These are phyloP conservation scores for Paracamarosporium sp. DNA, from an alignment of 2,329 filamentous ascomycete genomes.

Conservation along the genomic window DNA sequence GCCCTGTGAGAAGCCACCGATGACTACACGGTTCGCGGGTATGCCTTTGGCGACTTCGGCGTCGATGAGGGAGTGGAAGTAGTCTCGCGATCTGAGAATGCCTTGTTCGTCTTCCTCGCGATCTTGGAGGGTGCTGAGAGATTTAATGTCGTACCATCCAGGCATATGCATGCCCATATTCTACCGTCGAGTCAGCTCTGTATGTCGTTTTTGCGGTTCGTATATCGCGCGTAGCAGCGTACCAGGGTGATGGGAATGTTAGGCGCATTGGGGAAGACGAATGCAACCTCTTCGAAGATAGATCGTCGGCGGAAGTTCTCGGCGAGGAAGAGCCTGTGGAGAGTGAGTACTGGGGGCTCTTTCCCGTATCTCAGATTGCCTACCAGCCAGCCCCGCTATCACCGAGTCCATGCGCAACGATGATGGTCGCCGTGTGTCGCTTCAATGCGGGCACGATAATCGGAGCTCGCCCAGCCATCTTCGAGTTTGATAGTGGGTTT, in stretches of 20 bases:
- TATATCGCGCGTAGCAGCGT: slow-evolving; percentile 41
- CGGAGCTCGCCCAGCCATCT: slow-evolving; percentile 50
- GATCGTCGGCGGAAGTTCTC: slow-evolving; percentile 84
- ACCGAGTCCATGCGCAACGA: slow-evolving; percentile 91
- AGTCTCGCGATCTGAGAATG: slow-evolving; percentile 74
- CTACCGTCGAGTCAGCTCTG: slow-evolving; percentile 49
- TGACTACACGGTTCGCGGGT: slow-evolving; percentile 79
- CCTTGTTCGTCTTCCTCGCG: slow-evolving; percentile 72
- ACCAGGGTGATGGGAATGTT: slow-evolving; percentile 84
- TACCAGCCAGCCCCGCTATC: slow-evolving; percentile 80
- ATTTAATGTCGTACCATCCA: slow-evolving; percentile 81
- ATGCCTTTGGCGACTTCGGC: slow-evolving; percentile 83
- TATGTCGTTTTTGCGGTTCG: not conserved
- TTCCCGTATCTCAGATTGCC: slow-evolving; percentile 16
- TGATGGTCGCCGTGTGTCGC: slow-evolving; percentile 91
- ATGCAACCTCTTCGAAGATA: slow-evolving; percentile 88
- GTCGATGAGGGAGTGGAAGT: slow-evolving; percentile 81
- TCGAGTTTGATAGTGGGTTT: slow-evolving; percentile 8
- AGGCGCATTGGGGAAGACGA: slow-evolving; percentile 92
- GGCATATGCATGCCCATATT: slow-evolving; percentile 83
- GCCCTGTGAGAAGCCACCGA: slow-evolving; percentile 87
- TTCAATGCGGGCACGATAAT: slow-evolving; percentile 80
- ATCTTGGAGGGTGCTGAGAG: slow-evolving; percentile 53
- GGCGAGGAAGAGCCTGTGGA: slow-evolving; percentile 71
- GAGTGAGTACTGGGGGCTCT: slow-evolving; percentile 18